Conservation (phyloP, 2,329 filamentous ascomycete genomes). For the Tricladium varicosporioides region DNA sequence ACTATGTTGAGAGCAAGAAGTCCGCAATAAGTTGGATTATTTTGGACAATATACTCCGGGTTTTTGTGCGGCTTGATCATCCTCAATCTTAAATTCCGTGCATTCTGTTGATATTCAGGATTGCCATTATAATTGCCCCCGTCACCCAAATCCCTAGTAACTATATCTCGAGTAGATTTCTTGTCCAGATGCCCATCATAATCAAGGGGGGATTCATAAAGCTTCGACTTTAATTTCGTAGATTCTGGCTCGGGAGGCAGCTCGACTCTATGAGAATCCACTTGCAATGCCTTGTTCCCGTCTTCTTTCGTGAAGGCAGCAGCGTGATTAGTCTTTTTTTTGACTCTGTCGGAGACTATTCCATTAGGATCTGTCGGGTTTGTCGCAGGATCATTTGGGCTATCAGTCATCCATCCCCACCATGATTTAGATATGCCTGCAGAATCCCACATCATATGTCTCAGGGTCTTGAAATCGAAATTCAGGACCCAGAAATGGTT, state of each 20-base stretch:
- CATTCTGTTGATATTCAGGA: not conserved
- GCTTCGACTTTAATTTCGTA: not conserved
- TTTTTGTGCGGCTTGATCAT: not conserved
- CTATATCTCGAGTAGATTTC: not conserved
- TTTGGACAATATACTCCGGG: not conserved
- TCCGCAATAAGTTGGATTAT: constrained; percentile 1
- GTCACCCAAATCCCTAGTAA: not conserved
- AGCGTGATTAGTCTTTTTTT: not conserved
- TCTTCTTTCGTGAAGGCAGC: not conserved
- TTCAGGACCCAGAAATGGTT: not conserved
- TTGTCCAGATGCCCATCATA: not conserved
- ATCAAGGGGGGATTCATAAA: not conserved
- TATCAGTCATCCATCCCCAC: not conserved
- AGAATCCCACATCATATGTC: not conserved
- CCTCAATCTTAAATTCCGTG: not conserved
- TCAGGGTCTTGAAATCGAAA: not conserved
- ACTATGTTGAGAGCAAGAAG: not conserved
- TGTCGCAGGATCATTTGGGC: not conserved
- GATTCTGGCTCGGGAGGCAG: not conserved
- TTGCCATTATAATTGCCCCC: not conserved
- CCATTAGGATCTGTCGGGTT: no score
- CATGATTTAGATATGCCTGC: not conserved
- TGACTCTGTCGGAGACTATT: not conserved
- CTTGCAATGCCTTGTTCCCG: not conserved
- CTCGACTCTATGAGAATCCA: not conserved